Evolutionary conservation across 768 basidiomycete genomes (phyloP).

Genomic region (Cubamyces sp.): DNA sequence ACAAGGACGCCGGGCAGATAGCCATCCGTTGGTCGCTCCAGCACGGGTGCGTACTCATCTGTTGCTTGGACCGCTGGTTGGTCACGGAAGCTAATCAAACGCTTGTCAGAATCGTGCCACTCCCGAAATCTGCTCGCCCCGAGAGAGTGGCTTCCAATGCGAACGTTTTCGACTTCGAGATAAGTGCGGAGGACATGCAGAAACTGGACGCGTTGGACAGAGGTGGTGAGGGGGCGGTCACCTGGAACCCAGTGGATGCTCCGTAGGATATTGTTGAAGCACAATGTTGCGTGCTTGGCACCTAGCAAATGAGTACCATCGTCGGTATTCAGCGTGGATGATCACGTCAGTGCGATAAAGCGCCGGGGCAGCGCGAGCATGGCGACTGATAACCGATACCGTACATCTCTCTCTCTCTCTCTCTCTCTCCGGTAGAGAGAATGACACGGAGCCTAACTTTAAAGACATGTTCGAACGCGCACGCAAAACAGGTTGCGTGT

Average conservation of each 20-base stretch:
- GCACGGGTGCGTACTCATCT: conserved; percentile 55
- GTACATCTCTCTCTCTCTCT: no score
- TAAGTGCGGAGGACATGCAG: conserved; percentile 48
- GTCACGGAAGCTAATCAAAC: not conserved
- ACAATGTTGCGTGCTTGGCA: no score
- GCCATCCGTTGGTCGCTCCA: conserved; percentile 94
- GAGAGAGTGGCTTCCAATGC: conserved; percentile 48
- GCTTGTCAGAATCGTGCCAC: conserved; percentile 45
- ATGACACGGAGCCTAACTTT: no score
- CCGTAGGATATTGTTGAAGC: conserved; percentile 5
- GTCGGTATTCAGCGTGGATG: no score
- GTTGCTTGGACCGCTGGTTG: not conserved
- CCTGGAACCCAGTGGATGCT: conserved; percentile 52
- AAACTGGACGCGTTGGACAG: conserved; percentile 48
- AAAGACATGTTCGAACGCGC: no score
- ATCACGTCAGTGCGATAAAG: no score
- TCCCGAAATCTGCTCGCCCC: conserved; percentile 52
- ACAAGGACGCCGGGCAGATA: conserved; percentile 73
- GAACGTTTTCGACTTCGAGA: conserved; percentile 52
- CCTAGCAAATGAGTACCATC: no score
- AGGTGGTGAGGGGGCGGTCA: conserved; percentile 48
- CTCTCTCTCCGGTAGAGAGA: no score
- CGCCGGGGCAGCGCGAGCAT: no score
- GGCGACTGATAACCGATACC: no score
- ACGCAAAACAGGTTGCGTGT: no score